phyloP scores from a whole-genome alignment of 2,329 filamentous ascomycete species.

The Penicillium janthinellum region DNA sequence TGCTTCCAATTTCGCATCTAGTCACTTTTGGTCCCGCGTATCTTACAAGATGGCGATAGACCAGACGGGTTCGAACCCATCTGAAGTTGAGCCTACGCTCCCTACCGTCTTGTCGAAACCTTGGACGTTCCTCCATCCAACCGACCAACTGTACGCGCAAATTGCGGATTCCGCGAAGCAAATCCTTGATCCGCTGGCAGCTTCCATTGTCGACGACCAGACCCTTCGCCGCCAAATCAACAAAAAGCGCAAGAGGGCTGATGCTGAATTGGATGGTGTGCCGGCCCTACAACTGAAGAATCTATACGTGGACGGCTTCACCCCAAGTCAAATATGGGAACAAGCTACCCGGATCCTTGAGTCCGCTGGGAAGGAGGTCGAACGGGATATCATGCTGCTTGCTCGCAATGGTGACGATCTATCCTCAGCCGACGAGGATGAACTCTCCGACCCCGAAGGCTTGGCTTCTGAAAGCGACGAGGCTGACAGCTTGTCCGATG shows the following conservation, averaged over 20 bases:
- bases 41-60: slow-evolving; percentile 21
- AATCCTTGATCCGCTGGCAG: slow-evolving; percentile 76
- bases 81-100: slow-evolving; percentile 13
- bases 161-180: slow-evolving; percentile 76
- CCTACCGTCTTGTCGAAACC: slow-evolving; percentile 59
- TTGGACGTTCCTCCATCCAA: slow-evolving; percentile 76
- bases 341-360: slow-evolving; percentile 84
- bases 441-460: slow-evolving; percentile 16
- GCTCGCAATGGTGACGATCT: slow-evolving; percentile 22
- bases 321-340: slow-evolving; percentile 88
- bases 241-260: slow-evolving; percentile 74
- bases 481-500: slow-evolving; percentile 17
- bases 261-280: slow-evolving; percentile 49
- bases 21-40: neutral
- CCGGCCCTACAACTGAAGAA: slow-evolving; percentile 75
- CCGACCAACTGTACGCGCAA: slow-evolving; percentile 64
- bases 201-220: slow-evolving; percentile 72
- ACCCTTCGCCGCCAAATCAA: slow-evolving; percentile 65
- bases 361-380: slow-evolving; percentile 59
- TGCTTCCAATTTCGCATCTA: neutral
- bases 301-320: slow-evolving; percentile 84
- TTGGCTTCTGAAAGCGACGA: slow-evolving; percentile 21
- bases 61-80: slow-evolving; percentile 7
- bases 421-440: slow-evolving; percentile 11
- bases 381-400: slow-evolving; percentile 48